Base-by-base conservation (phyloP, 2,329 filamentous ascomycete species). In the Xylaria sp. region DNA sequence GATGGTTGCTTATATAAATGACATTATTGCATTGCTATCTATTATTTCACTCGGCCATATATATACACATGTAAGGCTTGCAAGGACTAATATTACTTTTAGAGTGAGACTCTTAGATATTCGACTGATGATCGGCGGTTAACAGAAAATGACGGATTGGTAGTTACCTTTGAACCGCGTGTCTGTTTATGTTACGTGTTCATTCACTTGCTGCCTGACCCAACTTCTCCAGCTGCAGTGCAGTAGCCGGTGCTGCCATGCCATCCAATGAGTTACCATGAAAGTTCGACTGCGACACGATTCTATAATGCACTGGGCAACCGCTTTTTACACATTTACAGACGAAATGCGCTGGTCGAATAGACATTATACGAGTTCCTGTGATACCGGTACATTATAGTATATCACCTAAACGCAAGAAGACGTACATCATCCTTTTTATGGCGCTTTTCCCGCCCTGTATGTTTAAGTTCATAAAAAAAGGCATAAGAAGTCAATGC, bases 141-240 rank as follows among this genome's bases (percentile, higher is more conserved):
- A 47, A 5, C 23, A 8, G 25, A 51, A 65, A 65, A 65, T 27
- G 9, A 10, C 35, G 21, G 62, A 59, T 65, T 65, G 54, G 54
- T 18, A 23, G 35, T 9, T 23, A n/a, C 32, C n/a, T 27, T n/a
- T n/a, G 54, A 42, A 25, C 44, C 18, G 32, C 42, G 18, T 29
- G 9, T 13, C 12, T 27, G 25, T n/a, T 25, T 54, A 50, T 21
- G 10, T 13, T 48, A 59, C 53, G 44, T 59, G 35, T 59, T 35
- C 10, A 32, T 29, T 27, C 25, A 25, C 54, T 65, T 54, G 55
- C 63, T 60, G 55, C 63, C 63, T 59, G 63, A 60, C 63, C 54
- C 63, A 60, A 44, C 8, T 54, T 54, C 23, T 47, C 27, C 10
- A 37, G 5, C 35, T 44, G 16, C 10, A 40, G 37, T 37, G 48